Conservation (phyloP, 2,329 filamentous ascomycete species). For the Ophiostoma populinum region DNA sequence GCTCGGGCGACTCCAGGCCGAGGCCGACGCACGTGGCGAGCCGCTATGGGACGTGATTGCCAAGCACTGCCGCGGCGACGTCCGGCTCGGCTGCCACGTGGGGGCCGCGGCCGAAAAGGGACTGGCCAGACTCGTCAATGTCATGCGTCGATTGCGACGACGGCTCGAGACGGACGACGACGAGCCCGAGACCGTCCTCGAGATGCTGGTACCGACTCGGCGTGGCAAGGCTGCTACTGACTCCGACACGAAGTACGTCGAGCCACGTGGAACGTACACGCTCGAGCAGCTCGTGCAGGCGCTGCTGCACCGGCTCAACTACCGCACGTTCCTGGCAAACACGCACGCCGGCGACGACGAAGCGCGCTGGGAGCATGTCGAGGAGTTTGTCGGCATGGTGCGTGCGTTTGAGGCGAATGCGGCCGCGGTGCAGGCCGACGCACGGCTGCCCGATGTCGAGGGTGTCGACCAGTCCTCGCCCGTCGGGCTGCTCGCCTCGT, state of each 20-base stretch:
- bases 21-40: slow-evolving; percentile 52
- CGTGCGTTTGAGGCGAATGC: slow-evolving; percentile 42
- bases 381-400: slow-evolving; percentile 71
- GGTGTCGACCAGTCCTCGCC: slow-evolving; percentile 53
- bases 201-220: too few species aligned
- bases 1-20: slow-evolving; percentile 53
- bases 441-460: slow-evolving; percentile 49
- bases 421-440: slow-evolving; percentile 26
- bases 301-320: slow-evolving; percentile 47
- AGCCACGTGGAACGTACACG: not conserved
- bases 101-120: slow-evolving; percentile 13
- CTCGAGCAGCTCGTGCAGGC: slow-evolving; percentile 33
- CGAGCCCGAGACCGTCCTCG: too few species aligned
- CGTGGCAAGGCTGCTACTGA: too few species aligned
- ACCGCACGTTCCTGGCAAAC: slow-evolving; percentile 56
- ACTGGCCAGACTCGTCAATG: not conserved
- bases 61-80: slow-evolving; percentile 33
- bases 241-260: not conserved
- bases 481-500: slow-evolving; percentile 47
- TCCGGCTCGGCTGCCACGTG: slow-evolving; percentile 32
- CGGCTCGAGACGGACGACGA: not conserved
- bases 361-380: slow-evolving; percentile 69
- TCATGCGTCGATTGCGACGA: slow-evolving; percentile 2
- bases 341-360: slow-evolving; percentile 61
- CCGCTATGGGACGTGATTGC: slow-evolving; percentile 61